phyloP scores from a whole-genome alignment of 805 yeast genomes.

The Teunomyces tritomae region DNA sequence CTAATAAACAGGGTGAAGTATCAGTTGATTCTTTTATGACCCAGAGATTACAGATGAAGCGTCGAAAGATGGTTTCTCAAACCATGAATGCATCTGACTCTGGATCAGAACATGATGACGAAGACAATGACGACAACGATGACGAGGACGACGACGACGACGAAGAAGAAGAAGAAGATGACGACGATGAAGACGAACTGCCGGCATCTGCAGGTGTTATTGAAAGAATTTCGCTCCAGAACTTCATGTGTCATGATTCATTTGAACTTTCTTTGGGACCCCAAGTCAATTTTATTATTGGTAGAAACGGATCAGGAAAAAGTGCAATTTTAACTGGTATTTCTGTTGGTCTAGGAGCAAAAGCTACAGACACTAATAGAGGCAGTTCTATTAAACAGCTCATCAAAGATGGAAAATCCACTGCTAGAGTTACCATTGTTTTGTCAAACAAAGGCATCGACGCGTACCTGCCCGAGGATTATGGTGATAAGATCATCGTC shows the following conservation, averaged over 20 bases:
- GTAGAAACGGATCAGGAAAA: slow-evolving; percentile 90
- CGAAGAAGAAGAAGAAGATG: slow-evolving; percentile 16
- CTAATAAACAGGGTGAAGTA: slow-evolving; percentile 8
- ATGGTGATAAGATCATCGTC: slow-evolving; percentile 66
- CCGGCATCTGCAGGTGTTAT: slow-evolving; percentile 64
- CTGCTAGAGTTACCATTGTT: slow-evolving; percentile 65
- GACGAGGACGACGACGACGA: slow-evolving; percentile 14
- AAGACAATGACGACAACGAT: slow-evolving; percentile 1
- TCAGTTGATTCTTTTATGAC: slow-evolving; percentile 11
- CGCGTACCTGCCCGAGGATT: slow-evolving; percentile 60
- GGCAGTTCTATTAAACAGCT: slow-evolving; percentile 68
- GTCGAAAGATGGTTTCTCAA: slow-evolving; percentile 8
- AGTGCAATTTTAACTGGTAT: slow-evolving; percentile 86
- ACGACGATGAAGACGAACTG: slow-evolving; percentile 10
- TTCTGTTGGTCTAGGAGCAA: slow-evolving; percentile 83
- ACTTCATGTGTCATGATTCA: slow-evolving; percentile 88
- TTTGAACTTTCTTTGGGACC: slow-evolving; percentile 77
- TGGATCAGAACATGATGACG: not conserved
- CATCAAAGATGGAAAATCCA: slow-evolving; percentile 71
- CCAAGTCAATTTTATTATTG: slow-evolving; percentile 80
- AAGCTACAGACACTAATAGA: slow-evolving; percentile 83
- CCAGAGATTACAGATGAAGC: slow-evolving; percentile 6
- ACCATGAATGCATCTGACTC: not conserved
- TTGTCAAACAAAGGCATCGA: slow-evolving; percentile 65
- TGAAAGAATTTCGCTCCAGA: slow-evolving; percentile 56